Percentiles rank a stretch among this genome's conserved stretches.
phyloP scores from a whole-genome alignment of 164 flowering plant species.

The Dillenia suffruticosa region DNA sequence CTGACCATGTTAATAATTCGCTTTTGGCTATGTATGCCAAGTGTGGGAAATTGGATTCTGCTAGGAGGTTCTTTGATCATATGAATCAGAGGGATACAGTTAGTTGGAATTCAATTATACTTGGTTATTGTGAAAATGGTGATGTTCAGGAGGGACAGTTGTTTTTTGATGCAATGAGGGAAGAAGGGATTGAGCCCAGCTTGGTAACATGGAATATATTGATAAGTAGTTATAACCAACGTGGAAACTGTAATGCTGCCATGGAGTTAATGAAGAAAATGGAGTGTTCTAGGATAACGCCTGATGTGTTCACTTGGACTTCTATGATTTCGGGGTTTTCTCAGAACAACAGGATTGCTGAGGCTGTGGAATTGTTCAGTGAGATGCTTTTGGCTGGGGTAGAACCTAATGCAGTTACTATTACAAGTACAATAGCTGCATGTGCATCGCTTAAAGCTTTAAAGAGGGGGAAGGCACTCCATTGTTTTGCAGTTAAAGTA shows the following conservation, averaged over 20 bases:
- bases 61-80: constrained; percentile 32
- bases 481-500: constrained; percentile 35
- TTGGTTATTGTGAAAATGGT: constrained; percentile 39
- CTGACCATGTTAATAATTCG: constrained; percentile 36
- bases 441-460: constrained; percentile 38
- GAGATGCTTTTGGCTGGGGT: constrained; percentile 52
- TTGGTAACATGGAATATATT: constrained; percentile 53
- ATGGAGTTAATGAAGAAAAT: constrained; percentile 48
- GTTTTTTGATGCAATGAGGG: constrained; percentile 38
- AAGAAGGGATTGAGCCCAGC: constrained; percentile 40
- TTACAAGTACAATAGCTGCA: constrained; percentile 45
- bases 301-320: constrained; percentile 66
- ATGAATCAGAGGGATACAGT: constrained; percentile 50
- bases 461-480: constrained; percentile 37
- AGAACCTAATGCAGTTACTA: constrained; percentile 47
- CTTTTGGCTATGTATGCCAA: constrained; percentile 52
- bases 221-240: constrained; percentile 40
- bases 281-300: constrained; percentile 33
- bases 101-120: constrained; percentile 53
- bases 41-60: constrained; percentile 38
- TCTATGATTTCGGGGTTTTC: constrained; percentile 52
- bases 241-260: constrained; percentile 46
- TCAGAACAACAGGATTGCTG: constrained; percentile 29
- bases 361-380: constrained; percentile 42
- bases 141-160: constrained; percentile 35